A percentile compares a stretch with the other conserved stretches of the same genome.
Evolutionary conservation across 2,329 filamentous ascomycete species (phyloP).

Genomic region (Sporothrix mexicana): DNA sequence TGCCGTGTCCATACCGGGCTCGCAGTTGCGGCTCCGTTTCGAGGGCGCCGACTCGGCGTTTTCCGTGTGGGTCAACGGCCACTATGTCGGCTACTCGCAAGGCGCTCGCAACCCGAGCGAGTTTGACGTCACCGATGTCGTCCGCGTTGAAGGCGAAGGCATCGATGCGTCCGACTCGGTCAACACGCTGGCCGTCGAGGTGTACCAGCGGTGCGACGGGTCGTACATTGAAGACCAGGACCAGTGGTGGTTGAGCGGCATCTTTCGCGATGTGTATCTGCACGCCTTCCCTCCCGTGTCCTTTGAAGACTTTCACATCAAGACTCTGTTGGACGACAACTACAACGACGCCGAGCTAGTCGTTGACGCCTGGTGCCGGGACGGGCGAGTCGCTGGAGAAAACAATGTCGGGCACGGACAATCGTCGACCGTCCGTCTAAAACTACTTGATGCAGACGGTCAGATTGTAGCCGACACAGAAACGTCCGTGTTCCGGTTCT

Average conservation of each 20-base stretch:
- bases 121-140: constrained; percentile 67
- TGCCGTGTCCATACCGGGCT: not conserved
- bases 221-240: constrained; percentile 74
- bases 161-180: constrained; percentile 49
- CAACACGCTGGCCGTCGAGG: constrained; percentile 67
- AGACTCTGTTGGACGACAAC: constrained; percentile 53
- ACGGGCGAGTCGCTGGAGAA: constrained; percentile 39
- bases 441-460: constrained; percentile 16
- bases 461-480: not conserved
- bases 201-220: constrained; percentile 74
- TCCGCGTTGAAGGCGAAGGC: not conserved
- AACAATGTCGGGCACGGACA: not conserved
- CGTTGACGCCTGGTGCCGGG: constrained; percentile 42
- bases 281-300: constrained; percentile 59
- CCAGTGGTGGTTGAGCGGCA: constrained; percentile 71
- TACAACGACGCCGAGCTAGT: constrained; percentile 54
- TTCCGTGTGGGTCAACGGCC: constrained; percentile 71
- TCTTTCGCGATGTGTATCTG: constrained; percentile 72
- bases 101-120: constrained; percentile 73
- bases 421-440: not conserved
- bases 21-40: constrained; percentile 68
- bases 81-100: constrained; percentile 71
- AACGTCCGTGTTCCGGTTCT: not conserved
- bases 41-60: constrained; percentile 76
- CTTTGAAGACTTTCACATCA: constrained; percentile 51